Evolutionary conservation across 768 basidiomycete genomes (phyloP), one percentile per base, ranked within the genome.

Genomic region (Strobilomyces confusus): DNA sequence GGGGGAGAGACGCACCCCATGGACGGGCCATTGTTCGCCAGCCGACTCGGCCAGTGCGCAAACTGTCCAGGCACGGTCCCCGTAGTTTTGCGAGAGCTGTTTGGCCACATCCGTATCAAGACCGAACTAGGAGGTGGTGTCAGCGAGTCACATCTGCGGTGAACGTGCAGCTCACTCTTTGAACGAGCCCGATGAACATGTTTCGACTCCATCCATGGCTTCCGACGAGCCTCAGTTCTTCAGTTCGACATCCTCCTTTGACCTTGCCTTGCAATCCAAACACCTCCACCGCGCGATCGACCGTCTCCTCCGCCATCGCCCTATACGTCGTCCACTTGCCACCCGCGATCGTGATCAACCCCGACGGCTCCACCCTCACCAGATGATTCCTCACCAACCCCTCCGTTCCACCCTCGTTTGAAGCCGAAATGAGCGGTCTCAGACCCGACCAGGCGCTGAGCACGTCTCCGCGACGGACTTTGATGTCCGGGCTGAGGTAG

Each of bases 281-380:
- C 37, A 80, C 80, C 69, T 88, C 80, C 55, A 98, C 78, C 12
- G 95, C 95, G 54, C 78, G 76, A 69, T 98, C 89, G 42, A 98
- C 87, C 0, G 93, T 89, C 75, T 98, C 95, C 74, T 93, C 80
- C 22, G 95, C 93, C 95, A 98, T 97, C 30, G 85, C 86, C 45
- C 90, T 77, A 74, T 98, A 99, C 44, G 95, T 98, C 54, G 95
- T 99, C 95, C 95, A 99, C 72, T 99, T 99, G 5, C 95, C 95
- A 17, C 95, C 95, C 3, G 92, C 93, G 62, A 98, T 93, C 26
- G 95, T 98, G 55, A 99, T 72, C 61, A 99, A 74, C 17, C 94
- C 93, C 56, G 83, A 83, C 44, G 80, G 79, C 38, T 80, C 83
- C 32, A 92, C 83, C 65, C 93, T 80, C 58, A 97, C 89, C 80